phyloP scores from a whole-genome alignment of 2,329 filamentous ascomycete genomes.

The Didymella pomorum region DNA sequence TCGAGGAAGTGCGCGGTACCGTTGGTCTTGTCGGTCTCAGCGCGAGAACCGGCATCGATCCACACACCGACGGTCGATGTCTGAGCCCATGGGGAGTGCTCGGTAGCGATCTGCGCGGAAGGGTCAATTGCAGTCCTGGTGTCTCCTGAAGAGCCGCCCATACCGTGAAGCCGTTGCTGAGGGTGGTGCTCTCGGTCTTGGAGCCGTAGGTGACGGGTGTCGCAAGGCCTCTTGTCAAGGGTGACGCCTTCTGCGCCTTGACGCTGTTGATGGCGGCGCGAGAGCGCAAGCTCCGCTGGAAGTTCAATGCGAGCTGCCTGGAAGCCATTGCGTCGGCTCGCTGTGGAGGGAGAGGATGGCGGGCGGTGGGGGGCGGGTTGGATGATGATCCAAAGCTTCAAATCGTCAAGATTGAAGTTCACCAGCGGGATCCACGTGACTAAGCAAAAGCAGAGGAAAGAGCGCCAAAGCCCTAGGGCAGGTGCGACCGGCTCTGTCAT shows the following conservation, averaged over 20 bases:
- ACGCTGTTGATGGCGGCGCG: conserved; percentile 83
- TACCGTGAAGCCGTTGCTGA: conserved; percentile 98
- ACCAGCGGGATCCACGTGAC: neutral
- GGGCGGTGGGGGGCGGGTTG: conserved; percentile 38
- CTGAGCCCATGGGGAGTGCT: conserved; percentile 97
- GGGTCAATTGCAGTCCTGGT: conserved; percentile 45
- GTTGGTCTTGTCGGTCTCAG: conserved; percentile 98
- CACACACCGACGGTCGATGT: conserved; percentile 98
- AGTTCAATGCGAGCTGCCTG: conserved; percentile 94
- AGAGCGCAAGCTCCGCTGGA: conserved; percentile 88
- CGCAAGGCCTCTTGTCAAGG: conserved; percentile 86
- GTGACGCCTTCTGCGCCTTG: conserved; percentile 58
- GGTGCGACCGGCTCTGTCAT: conserved; percentile 1
- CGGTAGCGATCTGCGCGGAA: conserved; percentile 82
- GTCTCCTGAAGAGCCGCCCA: conserved; percentile 35
- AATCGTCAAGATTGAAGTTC: conserved; percentile 13
- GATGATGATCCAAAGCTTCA: conserved; percentile 38
- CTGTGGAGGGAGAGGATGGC: conserved; percentile 34
- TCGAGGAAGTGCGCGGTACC: conserved; percentile 99
- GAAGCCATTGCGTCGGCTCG: conserved; percentile 77
- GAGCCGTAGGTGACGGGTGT: conserved; percentile 77
- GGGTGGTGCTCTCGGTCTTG: conserved; percentile 94
- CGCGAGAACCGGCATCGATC: conserved; percentile 98
- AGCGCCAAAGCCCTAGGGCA: neutral
- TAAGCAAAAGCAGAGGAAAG: neutral